phyloP scores from a whole-genome alignment of 306 rosid genomes.

The Clitoria ternatea region DNA sequence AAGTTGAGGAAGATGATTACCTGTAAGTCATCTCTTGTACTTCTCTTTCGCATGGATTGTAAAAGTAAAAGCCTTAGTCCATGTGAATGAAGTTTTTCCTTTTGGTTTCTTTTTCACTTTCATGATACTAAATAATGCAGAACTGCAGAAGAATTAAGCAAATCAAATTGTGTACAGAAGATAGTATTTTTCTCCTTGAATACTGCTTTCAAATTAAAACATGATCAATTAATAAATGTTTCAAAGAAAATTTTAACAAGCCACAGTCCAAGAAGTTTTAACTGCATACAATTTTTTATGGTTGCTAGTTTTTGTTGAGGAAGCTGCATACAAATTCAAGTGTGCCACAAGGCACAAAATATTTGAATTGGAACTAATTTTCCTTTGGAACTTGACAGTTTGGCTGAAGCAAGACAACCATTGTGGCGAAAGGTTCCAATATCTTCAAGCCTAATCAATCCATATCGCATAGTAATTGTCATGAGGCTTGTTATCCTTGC shows the following conservation, averaged over 20 bases:
- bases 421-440: constrained; percentile 50
- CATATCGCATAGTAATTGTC: constrained; percentile 44
- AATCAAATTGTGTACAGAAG: background rate
- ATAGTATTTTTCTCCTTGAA: background rate
- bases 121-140: constrained; percentile 3
- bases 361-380: background rate
- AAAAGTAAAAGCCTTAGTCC: too few relatives aligned
- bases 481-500: constrained; percentile 40
- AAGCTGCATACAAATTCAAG: background rate
- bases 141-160: constrained; percentile 3
- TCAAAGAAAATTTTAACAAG: background rate
- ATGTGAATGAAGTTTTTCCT: background rate
- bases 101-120: background rate
- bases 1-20: constrained; percentile 71
- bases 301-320: background rate
- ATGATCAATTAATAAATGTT: background rate
- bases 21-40: constrained; percentile 48
- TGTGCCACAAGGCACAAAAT: background rate
- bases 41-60: background rate
- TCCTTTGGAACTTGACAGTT: constrained; percentile 34
- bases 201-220: background rate
- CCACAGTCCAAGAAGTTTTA: background rate
- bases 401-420: constrained; percentile 96
- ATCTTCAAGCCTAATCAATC: constrained; percentile 48
- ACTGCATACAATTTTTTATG: too few relatives aligned